Evolutionary conservation across 2,329 filamentous ascomycete species (phyloP).

Genomic region (Endocalyx cinctus): DNA sequence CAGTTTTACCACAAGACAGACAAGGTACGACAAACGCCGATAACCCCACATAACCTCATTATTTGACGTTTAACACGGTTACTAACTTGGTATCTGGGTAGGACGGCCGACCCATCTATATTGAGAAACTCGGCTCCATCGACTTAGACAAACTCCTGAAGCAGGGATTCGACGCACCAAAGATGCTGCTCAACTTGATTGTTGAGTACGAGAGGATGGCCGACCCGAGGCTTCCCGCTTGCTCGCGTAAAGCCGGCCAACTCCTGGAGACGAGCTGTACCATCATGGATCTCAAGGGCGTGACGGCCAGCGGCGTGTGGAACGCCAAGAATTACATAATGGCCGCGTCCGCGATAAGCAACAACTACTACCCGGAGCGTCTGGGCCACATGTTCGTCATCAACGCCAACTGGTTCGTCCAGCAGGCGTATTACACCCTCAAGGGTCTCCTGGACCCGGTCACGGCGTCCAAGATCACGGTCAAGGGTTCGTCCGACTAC

Average conservation of each 20-base stretch:
- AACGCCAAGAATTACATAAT: conserved; percentile 86
- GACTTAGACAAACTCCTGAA: conserved; percentile 87
- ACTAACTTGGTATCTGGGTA: conserved; percentile 37
- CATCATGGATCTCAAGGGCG: conserved; percentile 96
- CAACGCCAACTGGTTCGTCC: conserved; percentile 97
- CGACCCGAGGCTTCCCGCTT: conserved; percentile 89
- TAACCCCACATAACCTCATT: too few relatives aligned
- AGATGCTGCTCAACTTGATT: conserved; percentile 94
- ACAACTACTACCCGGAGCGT: conserved; percentile 99
- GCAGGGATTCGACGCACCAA: conserved; percentile 77
- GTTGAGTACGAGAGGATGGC: conserved; percentile 96
- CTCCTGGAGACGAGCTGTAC: conserved; percentile 97
- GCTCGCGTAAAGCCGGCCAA: conserved; percentile 83
- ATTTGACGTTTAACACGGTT: not conserved
- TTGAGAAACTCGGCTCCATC: conserved; percentile 92
- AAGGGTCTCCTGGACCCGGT: conserved; percentile 96
- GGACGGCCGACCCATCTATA: conserved; percentile 96
- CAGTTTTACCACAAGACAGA: conserved; percentile 99
- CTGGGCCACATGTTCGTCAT: conserved; percentile 95
- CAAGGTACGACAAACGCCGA: conserved; percentile 57
- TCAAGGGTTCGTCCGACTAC: conserved; percentile 77
- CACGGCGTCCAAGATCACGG: conserved; percentile 92
- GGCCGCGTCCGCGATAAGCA: conserved; percentile 81
- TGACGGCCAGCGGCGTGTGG: conserved; percentile 74
- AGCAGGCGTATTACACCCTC: conserved; percentile 75